A percentile compares a stretch with the other conserved stretches of the same genome.
These are phyloP conservation scores for Ceriops decandra DNA, from an alignment of 345 rosid genomes.

Conservation along the genomic window DNA sequence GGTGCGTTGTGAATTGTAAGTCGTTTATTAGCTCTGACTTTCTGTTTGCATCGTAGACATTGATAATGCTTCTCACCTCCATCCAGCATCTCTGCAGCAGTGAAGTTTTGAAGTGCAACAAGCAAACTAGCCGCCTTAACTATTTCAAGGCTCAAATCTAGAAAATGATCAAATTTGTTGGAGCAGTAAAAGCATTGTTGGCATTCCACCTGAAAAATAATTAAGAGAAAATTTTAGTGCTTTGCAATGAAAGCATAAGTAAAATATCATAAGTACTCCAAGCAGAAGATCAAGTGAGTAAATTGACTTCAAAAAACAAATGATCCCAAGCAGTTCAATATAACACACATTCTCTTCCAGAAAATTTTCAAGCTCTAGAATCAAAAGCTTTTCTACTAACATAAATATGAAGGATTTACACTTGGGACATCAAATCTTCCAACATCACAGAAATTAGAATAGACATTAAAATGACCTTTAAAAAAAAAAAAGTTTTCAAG, in stretches of 20 bases:
- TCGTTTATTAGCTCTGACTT: conserved; percentile 79
- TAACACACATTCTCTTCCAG: no score
- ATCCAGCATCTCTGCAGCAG: conserved; percentile 71
- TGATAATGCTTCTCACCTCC: conserved; percentile 90
- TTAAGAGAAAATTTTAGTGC: background rate
- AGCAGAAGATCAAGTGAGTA: no score
- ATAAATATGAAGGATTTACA: no score
- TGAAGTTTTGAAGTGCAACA: conserved; percentile 67
- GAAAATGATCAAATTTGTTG: conserved; percentile 80
- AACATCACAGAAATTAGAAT: no score
- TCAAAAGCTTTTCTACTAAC: no score
- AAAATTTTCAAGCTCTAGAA: no score
- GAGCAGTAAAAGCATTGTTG: conserved; percentile 72
- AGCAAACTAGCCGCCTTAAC: conserved; percentile 69
- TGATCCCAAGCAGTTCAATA: no score
- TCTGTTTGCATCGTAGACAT: conserved; percentile 80
- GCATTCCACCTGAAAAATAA: conserved; percentile 60
- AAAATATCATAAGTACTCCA: background rate
- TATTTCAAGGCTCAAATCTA: conserved; percentile 89
- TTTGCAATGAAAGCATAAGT: conserved; percentile 2
- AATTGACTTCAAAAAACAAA: no score
- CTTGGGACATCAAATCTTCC: no score
- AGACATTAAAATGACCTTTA: no score
- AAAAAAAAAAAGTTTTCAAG: no score
- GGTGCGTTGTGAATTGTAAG: conserved; percentile 87